These are phyloP conservation scores for Candida tibetensis DNA, from an alignment of 805 yeast species.

Conservation along the genomic window DNA sequence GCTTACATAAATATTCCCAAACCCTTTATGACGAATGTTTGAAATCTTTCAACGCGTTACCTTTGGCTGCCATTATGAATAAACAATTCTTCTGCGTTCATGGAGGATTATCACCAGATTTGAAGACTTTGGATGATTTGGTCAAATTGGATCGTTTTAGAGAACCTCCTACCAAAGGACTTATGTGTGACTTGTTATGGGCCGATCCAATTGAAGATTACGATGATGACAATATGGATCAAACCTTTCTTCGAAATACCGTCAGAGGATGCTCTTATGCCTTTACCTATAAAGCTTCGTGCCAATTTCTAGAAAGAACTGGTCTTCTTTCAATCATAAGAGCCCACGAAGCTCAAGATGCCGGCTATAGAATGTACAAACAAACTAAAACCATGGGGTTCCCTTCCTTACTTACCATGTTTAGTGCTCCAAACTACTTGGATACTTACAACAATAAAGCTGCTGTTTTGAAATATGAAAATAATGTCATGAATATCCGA, in stretches of 20 bases:
- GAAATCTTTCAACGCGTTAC: slow-evolving; percentile 78
- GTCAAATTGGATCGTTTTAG: slow-evolving; percentile 71
- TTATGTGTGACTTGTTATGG: slow-evolving; percentile 95
- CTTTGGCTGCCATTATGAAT: slow-evolving; percentile 91
- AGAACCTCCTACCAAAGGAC: slow-evolving; percentile 90
- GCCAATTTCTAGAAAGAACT: slow-evolving; percentile 74
- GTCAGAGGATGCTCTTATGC: slow-evolving; percentile 93
- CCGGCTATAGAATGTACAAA: slow-evolving; percentile 93
- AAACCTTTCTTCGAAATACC: slow-evolving; percentile 58
- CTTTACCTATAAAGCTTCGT: slow-evolving; percentile 77
- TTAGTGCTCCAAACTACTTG: slow-evolving; percentile 93
- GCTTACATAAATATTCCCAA: slow-evolving; percentile 74
- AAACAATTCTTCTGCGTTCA: slow-evolving; percentile 94
- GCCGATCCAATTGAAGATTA: slow-evolving; percentile 92
- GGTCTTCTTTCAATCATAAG: slow-evolving; percentile 81
- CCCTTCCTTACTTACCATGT: slow-evolving; percentile 85
- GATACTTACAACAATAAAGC: slow-evolving; percentile 94
- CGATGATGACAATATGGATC: slow-evolving; percentile 51
- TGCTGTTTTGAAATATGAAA: slow-evolving; percentile 87
- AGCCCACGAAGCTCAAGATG: slow-evolving; percentile 98
- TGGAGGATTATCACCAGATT: slow-evolving; percentile 91
- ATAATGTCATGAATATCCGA: slow-evolving; percentile 89
- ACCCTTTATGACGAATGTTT: slow-evolving; percentile 70
- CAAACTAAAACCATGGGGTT: slow-evolving; percentile 81
- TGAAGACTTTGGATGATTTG: slow-evolving; percentile 67